phyloP scores from a whole-genome alignment of 139 green algal genomes.

The Diplosphaera chodatii region DNA sequence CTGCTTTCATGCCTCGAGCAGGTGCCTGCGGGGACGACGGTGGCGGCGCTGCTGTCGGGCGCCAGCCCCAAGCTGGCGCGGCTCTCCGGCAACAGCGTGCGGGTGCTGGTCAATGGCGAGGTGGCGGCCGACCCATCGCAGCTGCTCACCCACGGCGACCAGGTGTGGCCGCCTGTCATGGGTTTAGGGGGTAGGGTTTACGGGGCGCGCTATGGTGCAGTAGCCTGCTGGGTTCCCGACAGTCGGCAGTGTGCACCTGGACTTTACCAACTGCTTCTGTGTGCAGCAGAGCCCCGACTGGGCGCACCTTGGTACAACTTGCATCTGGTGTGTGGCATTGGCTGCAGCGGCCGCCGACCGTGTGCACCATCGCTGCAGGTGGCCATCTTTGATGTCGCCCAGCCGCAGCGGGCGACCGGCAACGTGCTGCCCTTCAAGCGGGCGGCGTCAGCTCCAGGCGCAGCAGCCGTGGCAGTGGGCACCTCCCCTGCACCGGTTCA shows the following conservation, averaged over 20 bases:
- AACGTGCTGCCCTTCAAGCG: background rate
- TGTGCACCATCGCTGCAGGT: background rate
- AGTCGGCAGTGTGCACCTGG: too few relatives aligned
- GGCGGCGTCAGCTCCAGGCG: too few relatives aligned
- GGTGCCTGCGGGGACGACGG: background rate
- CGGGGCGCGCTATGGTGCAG: background rate
- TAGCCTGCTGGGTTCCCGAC: too few relatives aligned
- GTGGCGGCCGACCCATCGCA: background rate
- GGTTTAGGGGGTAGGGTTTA: background rate
- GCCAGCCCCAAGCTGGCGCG: background rate
- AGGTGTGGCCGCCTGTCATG: background rate
- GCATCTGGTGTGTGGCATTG: background rate
- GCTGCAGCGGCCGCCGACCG: too few relatives aligned
- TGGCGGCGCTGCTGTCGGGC: background rate
- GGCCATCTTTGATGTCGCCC: background rate
- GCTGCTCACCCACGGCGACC: conserved; percentile 6
- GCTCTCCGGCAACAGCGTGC: too few relatives aligned
- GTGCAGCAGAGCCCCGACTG: too few relatives aligned
- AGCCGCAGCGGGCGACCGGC: background rate
- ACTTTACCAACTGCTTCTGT: too few relatives aligned
- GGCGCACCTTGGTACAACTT: too few relatives aligned
- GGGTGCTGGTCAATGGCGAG: conserved; percentile 8
- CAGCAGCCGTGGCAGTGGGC: too few relatives aligned
- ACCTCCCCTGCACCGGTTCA: too few relatives aligned
- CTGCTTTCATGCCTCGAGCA: background rate